Conservation (phyloP, 2,329 filamentous ascomycete species). For the Paecilomyces niveus region DNA sequence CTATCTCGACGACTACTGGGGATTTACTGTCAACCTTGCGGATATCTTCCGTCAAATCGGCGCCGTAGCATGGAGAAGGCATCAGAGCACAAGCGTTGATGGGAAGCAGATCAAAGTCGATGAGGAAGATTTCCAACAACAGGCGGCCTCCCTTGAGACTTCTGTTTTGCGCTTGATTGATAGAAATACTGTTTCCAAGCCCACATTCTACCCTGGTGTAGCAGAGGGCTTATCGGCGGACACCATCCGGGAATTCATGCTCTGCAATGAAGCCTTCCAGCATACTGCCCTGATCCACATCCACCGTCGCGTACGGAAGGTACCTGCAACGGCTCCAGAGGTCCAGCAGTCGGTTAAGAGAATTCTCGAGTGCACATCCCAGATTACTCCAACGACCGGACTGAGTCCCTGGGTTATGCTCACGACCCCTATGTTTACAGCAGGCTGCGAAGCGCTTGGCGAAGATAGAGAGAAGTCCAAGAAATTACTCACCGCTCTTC, state of each 20-base stretch:
- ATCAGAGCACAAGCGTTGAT: constrained; percentile 10
- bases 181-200: constrained; percentile 18
- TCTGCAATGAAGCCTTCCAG: constrained; percentile 38
- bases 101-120: constrained; percentile 13
- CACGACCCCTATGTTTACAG: constrained; percentile 38
- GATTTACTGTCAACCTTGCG: constrained; percentile 33
- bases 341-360: constrained; percentile 30
- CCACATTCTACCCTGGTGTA: constrained; percentile 30
- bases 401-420: constrained; percentile 37
- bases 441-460: constrained; percentile 34
- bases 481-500: constrained; percentile 24
- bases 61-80: constrained; percentile 25
- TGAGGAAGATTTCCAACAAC: constrained; percentile 15
- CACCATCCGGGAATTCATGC: constrained; percentile 27
- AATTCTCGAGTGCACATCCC: constrained; percentile 32
- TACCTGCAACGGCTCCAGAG: constrained; percentile 19
- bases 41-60: constrained; percentile 34
- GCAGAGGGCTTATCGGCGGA: constrained; percentile 23
- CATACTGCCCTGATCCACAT: constrained; percentile 39
- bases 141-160: constrained; percentile 26
- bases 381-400: constrained; percentile 31
- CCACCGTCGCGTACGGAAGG: constrained; percentile 28
- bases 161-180: constrained; percentile 28
- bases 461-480: constrained; percentile 28
- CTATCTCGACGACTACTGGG: constrained; percentile 38